These are phyloP conservation scores for Aegilops longissima DNA, from an alignment of 176 grass and related monocot genomes.

Conservation along the genomic window DNA sequence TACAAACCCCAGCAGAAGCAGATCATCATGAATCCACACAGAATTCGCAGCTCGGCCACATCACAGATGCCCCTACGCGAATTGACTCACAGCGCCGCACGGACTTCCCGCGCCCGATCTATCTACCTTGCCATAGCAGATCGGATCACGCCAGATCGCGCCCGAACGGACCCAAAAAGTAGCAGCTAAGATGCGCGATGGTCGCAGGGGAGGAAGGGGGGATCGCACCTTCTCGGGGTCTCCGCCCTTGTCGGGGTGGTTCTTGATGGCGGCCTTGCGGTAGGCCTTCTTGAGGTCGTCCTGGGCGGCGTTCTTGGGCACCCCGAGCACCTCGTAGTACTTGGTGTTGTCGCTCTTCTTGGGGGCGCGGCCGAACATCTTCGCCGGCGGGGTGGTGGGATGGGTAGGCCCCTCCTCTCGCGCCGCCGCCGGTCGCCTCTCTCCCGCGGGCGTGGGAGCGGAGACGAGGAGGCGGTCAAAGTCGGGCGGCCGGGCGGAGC, in stretches of 20 bases:
- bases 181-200: not conserved
- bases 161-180: not conserved
- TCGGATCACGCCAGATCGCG: constrained; percentile 7
- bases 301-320: constrained; percentile 84
- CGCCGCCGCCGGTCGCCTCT: constrained; percentile 36
- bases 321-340: constrained; percentile 98
- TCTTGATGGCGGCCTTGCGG: constrained; percentile 99
- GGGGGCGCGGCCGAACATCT: constrained; percentile 91
- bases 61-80: not conserved
- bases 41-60: not conserved
- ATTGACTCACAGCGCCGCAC: not conserved
- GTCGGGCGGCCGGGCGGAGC: constrained; percentile 26
- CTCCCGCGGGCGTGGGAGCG: constrained; percentile 24
- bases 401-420: not conserved
- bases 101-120: not conserved
- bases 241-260: constrained; percentile 96
- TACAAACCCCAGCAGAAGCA: not conserved
- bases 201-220: not conserved
- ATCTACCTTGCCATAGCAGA: not conserved
- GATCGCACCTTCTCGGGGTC: constrained; percentile 88
- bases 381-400: constrained; percentile 17
- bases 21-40: not conserved
- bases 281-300: constrained; percentile 99
- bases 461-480: constrained; percentile 40
- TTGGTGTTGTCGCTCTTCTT: constrained; percentile 98